Evolutionary conservation across 495 filamentous ascomycete genomes (phyloP), one percentile per base, ranked within the genome.

Genomic region (Halenospora varia): DNA sequence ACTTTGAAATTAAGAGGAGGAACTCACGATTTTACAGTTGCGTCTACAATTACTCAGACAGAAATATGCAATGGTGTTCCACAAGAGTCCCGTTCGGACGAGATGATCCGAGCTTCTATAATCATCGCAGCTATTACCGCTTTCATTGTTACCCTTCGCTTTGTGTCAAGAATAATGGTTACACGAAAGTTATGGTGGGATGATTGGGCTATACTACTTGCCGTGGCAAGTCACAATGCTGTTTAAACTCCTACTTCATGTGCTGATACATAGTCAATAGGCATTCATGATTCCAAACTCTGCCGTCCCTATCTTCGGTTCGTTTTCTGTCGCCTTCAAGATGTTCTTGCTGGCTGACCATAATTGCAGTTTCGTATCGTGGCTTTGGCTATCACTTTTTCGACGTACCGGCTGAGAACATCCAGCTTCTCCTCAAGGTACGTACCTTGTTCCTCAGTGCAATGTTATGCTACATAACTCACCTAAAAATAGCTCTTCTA

Each of bases 401-500:
- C 53, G 48, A 63, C 47, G 53, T 63, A 29, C 42, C 44, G 57
- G 41, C 50, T 23, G 4, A 35, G 15, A 50, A 58, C 20, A 23
- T 50, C 15, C n/a, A 17, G 0, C 9, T 47, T 22, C 46, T 59
- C n/a, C 50, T 2, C 29, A 35, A 35, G 13, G 13, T 35, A 13
- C 4, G n/a, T n/a, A n/a, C n/a, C n/a, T 35, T 35, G 13, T 35
- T 35, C 29, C 29, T 35, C 29, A 4, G 6, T 35, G 1, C 24
- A 35, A 26, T 10, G n/a, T 35, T 35, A 13, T 35, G 4, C 13
- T 35, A 4, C 13, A 35, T 6, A 19, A 35, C 25, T 13, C 18
- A 23, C 35, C n/a, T n/a, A n/a, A 29, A 19, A 3, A 4, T 39
- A 60, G 57, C 40, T 60, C 25, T 55, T 61, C 17, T 75, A 70